These are phyloP conservation scores for Geranomyces variabilis DNA, from an alignment of 192 early-diverging fungal species.

Conservation along the genomic window DNA sequence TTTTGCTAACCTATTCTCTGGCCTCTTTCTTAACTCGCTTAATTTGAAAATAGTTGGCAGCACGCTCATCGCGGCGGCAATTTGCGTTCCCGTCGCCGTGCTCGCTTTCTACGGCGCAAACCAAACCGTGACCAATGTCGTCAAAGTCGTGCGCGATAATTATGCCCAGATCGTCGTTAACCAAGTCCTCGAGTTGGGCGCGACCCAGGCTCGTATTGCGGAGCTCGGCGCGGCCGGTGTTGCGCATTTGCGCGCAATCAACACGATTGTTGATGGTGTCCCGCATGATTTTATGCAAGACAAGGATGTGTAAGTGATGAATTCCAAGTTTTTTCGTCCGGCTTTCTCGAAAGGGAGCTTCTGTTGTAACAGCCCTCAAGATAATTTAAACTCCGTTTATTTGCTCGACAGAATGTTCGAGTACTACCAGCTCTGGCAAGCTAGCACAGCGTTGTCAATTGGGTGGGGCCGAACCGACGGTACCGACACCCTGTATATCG, in stretches of 20 bases:
- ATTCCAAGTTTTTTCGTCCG: not conserved
- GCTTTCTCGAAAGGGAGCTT: too few relatives aligned
- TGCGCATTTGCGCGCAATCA: not conserved
- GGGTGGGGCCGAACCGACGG: too few relatives aligned
- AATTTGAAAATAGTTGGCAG: too few relatives aligned
- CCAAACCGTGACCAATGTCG: not conserved
- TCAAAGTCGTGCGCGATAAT: not conserved
- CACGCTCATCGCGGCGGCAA: not conserved
- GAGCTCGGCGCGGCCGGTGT: not conserved
- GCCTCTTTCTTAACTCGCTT: too few relatives aligned
- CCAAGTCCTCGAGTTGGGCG: not conserved
- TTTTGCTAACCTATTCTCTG: too few relatives aligned
- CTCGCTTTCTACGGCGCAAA: not conserved
- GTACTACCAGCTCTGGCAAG: too few relatives aligned
- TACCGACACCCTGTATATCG: too few relatives aligned
- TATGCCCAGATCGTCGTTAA: constrained; percentile 6
- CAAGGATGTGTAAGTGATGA: not conserved
- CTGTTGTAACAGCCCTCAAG: too few relatives aligned
- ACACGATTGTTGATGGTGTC: not conserved
- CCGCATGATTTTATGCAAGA: not conserved
- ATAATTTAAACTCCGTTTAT: too few relatives aligned
- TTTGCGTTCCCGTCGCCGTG: not conserved
- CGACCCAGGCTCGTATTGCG: not conserved
- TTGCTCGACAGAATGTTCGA: too few relatives aligned
- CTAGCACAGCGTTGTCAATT: too few relatives aligned